A percentile compares a stretch with the other conserved stretches of the same genome.
These are phyloP conservation scores for Talaromyces sp. DNA, from an alignment of 2,329 filamentous ascomycete genomes.

Conservation along the genomic window DNA sequence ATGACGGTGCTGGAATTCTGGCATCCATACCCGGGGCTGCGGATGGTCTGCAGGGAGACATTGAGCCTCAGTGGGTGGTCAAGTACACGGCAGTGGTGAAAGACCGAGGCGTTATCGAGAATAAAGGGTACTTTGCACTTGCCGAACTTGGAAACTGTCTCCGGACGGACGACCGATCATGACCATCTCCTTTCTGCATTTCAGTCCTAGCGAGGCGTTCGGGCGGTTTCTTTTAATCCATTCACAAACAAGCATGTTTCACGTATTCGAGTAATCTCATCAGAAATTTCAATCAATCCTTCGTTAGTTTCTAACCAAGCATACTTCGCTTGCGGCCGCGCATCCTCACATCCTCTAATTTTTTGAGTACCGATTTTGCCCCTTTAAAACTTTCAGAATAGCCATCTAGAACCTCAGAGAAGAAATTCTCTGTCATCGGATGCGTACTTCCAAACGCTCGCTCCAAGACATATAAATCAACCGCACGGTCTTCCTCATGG, in stretches of 20 bases:
- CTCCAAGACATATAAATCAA: conserved; percentile 94
- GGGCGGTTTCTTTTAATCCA: background rate
- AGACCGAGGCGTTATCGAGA: conserved; percentile 92
- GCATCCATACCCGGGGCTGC: conserved; percentile 52
- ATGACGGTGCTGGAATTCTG: conserved; percentile 63
- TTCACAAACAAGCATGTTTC: background rate
- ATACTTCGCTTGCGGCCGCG: conserved; percentile 95
- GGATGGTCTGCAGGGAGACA: conserved; percentile 64
- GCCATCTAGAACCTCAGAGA: conserved; percentile 60
- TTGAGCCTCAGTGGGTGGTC: conserved; percentile 88
- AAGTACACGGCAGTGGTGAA: conserved; percentile 96
- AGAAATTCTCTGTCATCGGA: conserved; percentile 73
- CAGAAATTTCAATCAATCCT: background rate
- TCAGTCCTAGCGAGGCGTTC: conserved; percentile 11
- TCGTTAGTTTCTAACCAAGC: conserved; percentile 60
- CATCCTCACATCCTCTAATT: conserved; percentile 86
- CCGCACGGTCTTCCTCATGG: conserved; percentile 87
- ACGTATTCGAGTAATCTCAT: background rate
- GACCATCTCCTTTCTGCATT: background rate
- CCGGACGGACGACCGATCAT: conserved; percentile 6
- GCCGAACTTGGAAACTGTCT: conserved; percentile 60
- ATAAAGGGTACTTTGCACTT: conserved; percentile 93
- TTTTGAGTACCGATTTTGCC: conserved; percentile 67
- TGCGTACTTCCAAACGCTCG: conserved; percentile 93
- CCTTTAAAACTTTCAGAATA: conserved; percentile 74